Evolutionary conservation across 1,139 yeast species (phyloP).

Genomic region (Kodamaea anthophila): DNA sequence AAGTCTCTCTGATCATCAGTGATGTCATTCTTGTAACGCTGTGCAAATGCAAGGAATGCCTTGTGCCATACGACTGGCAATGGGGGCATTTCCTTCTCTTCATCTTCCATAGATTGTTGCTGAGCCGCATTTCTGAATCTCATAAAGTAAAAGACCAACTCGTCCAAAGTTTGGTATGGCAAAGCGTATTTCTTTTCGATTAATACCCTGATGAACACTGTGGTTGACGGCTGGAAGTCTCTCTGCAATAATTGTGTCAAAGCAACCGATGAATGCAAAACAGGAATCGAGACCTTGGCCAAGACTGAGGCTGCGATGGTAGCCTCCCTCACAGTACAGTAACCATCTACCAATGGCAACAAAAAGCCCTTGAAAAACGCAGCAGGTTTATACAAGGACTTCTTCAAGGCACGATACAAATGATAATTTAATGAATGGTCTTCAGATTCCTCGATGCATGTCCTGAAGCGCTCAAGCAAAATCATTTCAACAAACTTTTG

Average conservation of each 20-base stretch:
- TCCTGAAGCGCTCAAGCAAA: constrained; percentile 77
- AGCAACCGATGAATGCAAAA: constrained; percentile 93
- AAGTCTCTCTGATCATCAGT: constrained; percentile 97
- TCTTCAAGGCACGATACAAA: constrained; percentile 83
- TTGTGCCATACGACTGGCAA: constrained; percentile 98
- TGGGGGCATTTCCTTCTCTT: constrained; percentile 33
- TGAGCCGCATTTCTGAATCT: constrained; percentile 62
- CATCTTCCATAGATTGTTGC: constrained; percentile 32
- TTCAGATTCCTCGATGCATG: constrained; percentile 72
- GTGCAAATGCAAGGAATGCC: constrained; percentile 89
- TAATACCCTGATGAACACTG: constrained; percentile 82
- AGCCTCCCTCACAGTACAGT: constrained; percentile 88
- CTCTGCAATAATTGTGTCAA: constrained; percentile 75
- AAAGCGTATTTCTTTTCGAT: constrained; percentile 93
- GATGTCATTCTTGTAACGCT: constrained; percentile 91
- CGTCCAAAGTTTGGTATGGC: constrained; percentile 94
- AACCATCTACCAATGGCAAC: constrained; percentile 79
- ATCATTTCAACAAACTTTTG: constrained; percentile 75
- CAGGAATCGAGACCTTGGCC: constrained; percentile 87
- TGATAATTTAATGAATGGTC: constrained; percentile 77
- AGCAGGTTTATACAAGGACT: constrained; percentile 91
- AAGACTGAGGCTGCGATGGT: constrained; percentile 91
- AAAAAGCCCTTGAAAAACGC: constrained; percentile 96
- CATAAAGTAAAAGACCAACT: constrained; percentile 92
- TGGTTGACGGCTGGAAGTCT: constrained; percentile 82